Evolutionary conservation across 106 monocot genomes (phyloP), one percentile per base, ranked within the genome.

Genomic region (Dendrobium officinale): DNA sequence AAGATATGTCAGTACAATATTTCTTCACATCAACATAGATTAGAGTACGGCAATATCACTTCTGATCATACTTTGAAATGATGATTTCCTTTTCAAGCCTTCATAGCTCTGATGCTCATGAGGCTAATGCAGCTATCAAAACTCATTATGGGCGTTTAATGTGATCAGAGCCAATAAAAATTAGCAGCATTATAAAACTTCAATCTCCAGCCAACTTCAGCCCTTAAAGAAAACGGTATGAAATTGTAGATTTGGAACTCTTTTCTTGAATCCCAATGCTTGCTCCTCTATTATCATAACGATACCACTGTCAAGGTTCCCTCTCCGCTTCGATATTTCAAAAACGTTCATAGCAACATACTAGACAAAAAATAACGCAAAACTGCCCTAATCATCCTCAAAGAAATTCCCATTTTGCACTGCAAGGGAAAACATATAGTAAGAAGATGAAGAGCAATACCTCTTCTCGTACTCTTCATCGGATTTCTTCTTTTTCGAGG

Each of bases 401-500:
- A 74, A 17, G 43, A 74, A 42, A 17, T 74, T 74, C 40, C 20
- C 19, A 43, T 19, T 74, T 6, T 20, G n/a, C 40, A 74, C 42
- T 42, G 19, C 2, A 42, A 74, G 43, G 19, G n/a, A 43, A 74
- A 20, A n/a, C n/a, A 43, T 20, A 19, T 42, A 19, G n/a, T 37
- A 13, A 70, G 13, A 70, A 70, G 31, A 31, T 37, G 4, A 19
- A 19, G 20, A 31, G 40, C 4, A 4, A 74, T 44, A 74, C 74
- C 74, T 74, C 43, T 74, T 74, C n/a, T 74, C 74, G 13, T 74
- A 74, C 18, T 74, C 74, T 16, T 74, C 74, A 42, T 74, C 74
- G 22, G 74, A 42, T 74, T 74, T 74, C 74, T 74, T 74, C 74
- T 74, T 74, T 15, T 74, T 74, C 74, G 74, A 13, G 74, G 74